These are phyloP conservation scores for Euryodendron excelsum DNA, from an alignment of 148 eudicot species.

Conservation along the genomic window DNA sequence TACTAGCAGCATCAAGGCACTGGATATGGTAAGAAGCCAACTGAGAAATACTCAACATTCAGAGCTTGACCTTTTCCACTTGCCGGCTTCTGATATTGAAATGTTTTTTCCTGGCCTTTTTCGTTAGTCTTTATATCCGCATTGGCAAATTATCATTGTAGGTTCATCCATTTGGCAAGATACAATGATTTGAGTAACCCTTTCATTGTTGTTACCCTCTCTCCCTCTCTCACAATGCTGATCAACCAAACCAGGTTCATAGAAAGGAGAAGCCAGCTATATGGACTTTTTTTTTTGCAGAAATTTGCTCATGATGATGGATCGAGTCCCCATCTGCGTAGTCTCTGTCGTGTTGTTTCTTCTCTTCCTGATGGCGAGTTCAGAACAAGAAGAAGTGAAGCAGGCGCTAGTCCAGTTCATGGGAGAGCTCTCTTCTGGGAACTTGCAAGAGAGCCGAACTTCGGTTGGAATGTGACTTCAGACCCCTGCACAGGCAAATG, in stretches of 20 bases:
- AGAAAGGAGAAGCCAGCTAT: not conserved
- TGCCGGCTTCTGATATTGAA: conserved; percentile 10
- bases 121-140: not conserved
- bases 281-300: too few relatives aligned
- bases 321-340: not conserved
- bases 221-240: not conserved
- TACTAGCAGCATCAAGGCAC: not conserved
- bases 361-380: conserved; percentile 3
- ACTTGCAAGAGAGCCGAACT: not conserved
- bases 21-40: not conserved
- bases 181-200: not conserved
- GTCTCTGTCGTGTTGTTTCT: conserved; percentile 7
- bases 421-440: conserved; percentile 26
- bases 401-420: conserved; percentile 31
- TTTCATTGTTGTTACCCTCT: not conserved
- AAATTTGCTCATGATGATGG: too few relatives aligned
- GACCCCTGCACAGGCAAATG: conserved; percentile 14
- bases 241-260: not conserved
- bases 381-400: conserved; percentile 24
- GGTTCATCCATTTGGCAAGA: not conserved
- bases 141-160: not conserved
- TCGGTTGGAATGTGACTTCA: conserved; percentile 29
- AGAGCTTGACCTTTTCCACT: conserved; percentile 4
- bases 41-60: not conserved
- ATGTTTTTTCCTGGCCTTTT: not conserved